These are phyloP conservation scores for Calocybe gangraenosa DNA, from an alignment of 768 basidiomycete species.

Conservation along the genomic window DNA sequence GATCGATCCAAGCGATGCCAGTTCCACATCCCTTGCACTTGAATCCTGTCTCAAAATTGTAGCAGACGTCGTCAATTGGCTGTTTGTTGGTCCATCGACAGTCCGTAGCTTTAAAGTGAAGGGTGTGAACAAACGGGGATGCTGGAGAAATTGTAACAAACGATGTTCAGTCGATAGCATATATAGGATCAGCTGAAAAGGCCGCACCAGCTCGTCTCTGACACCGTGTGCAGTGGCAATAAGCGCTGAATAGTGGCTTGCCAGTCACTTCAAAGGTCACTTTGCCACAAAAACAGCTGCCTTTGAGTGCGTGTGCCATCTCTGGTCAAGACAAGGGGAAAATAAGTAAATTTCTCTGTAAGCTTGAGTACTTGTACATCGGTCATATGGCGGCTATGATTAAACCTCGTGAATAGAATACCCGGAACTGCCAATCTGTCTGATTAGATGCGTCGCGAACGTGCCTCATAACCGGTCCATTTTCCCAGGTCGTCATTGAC, in stretches of 20 bases:
- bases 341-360: too few species aligned
- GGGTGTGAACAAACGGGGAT: slow-evolving; percentile 55
- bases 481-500: slow-evolving; percentile 45
- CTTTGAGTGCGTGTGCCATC: slow-evolving; percentile 19
- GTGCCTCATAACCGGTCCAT: slow-evolving; percentile 56
- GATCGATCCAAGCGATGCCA: too few species aligned
- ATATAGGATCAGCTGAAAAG: neutral
- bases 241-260: slow-evolving; percentile 48
- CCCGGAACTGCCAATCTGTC: neutral
- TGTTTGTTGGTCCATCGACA: slow-evolving; percentile 51
- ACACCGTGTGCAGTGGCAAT: slow-evolving; percentile 65
- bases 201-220: slow-evolving; percentile 49
- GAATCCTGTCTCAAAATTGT: slow-evolving; percentile 47
- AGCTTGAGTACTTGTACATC: too few species aligned
- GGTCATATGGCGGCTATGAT: too few species aligned
- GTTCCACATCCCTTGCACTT: slow-evolving; percentile 40
- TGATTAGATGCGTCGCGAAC: slow-evolving; percentile 31
- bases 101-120: slow-evolving; percentile 44
- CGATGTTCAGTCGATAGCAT: neutral
- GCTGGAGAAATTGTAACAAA: slow-evolving; percentile 24
- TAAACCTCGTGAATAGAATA: too few species aligned
- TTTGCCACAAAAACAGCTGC: slow-evolving; percentile 56
- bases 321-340: too few species aligned
- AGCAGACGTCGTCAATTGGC: slow-evolving; percentile 30
- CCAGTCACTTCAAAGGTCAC: slow-evolving; percentile 43